A percentile compares a stretch with the other conserved stretches of the same genome.
Conservation (phyloP, 345 rosid genomes). For the Physaria fendleri region DNA sequence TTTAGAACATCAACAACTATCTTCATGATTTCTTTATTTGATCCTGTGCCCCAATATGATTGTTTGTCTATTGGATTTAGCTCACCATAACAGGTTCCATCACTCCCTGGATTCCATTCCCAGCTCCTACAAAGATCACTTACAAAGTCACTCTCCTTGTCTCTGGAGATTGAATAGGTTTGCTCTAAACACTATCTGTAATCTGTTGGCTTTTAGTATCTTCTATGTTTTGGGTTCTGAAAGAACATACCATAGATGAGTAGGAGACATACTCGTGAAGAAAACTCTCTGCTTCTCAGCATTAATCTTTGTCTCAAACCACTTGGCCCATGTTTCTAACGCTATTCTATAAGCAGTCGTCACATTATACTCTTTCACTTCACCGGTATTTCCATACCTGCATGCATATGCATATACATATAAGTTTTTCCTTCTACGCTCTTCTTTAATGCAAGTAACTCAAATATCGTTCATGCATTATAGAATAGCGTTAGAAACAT, state of each 20-base stretch:
- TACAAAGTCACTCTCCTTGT: neutral
- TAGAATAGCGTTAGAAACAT: too few species aligned
- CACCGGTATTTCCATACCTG: constrained; percentile 50
- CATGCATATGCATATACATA: constrained; percentile 27
- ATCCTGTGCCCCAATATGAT: constrained; percentile 89
- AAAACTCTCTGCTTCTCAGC: constrained; percentile 64
- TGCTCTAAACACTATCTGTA: neutral
- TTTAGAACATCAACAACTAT: constrained; percentile 41
- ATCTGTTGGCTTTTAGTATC: neutral
- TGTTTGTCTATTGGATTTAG: constrained; percentile 49
- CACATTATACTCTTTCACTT: constrained; percentile 56
- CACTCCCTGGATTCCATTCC: constrained; percentile 84
- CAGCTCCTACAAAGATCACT: constrained; percentile 56
- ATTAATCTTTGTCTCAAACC: constrained; percentile 62
- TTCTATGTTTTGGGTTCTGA: neutral
- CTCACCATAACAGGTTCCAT: constrained; percentile 74
- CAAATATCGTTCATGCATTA: neutral
- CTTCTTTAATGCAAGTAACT: neutral
- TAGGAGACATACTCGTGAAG: constrained; percentile 92
- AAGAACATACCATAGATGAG: constrained; percentile 70
- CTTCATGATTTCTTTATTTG: constrained; percentile 69
- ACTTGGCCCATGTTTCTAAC: constrained; percentile 76
- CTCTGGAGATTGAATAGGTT: neutral
- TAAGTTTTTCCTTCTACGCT: neutral
- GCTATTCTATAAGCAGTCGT: constrained; percentile 69